A percentile compares a stretch with the other conserved stretches of the same genome.
These are phyloP conservation scores for Alternaria brassicicola DNA, from an alignment of 2,329 filamentous ascomycete species.

Conservation along the genomic window DNA sequence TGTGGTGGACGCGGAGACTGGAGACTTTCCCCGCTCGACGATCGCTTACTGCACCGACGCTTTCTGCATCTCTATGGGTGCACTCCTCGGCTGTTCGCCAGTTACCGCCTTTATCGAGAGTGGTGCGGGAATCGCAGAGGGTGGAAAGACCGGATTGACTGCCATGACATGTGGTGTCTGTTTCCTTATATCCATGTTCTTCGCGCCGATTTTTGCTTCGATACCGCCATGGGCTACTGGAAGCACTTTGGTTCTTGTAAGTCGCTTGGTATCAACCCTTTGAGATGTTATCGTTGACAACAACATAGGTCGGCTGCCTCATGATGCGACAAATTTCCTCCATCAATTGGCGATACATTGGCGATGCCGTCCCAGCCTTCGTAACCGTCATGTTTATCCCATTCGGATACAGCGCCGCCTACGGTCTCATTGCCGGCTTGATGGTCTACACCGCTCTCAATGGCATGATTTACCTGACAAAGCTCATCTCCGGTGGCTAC, in stretches of 20 bases:
- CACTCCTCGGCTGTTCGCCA: conserved; percentile 77
- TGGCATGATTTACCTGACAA: conserved; percentile 70
- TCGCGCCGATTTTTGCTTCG: conserved; percentile 87
- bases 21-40: conserved; percentile 86
- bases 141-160: conserved; percentile 81
- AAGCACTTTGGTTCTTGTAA: conserved; percentile 78
- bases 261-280: conserved; percentile 1
- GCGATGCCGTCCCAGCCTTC: conserved; percentile 84
- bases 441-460: conserved; percentile 79
- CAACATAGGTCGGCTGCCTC: conserved; percentile 66
- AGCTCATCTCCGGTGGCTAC: conserved; percentile 68
- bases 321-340: conserved; percentile 75
- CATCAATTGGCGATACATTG: conserved; percentile 87
- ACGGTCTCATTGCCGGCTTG: conserved; percentile 82
- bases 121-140: conserved; percentile 85
- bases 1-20: conserved; percentile 77
- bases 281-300: conserved; percentile 20
- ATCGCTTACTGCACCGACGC: conserved; percentile 86
- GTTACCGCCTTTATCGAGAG: conserved; percentile 89
- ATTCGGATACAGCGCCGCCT: conserved; percentile 86
- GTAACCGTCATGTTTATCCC: conserved; percentile 84
- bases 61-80: conserved; percentile 78
- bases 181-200: conserved; percentile 88
- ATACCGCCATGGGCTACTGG: conserved; percentile 90
- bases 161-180: conserved; percentile 78